phyloP scores from a whole-genome alignment of 2,329 filamentous ascomycete genomes.

The Fusarium metavorans region DNA sequence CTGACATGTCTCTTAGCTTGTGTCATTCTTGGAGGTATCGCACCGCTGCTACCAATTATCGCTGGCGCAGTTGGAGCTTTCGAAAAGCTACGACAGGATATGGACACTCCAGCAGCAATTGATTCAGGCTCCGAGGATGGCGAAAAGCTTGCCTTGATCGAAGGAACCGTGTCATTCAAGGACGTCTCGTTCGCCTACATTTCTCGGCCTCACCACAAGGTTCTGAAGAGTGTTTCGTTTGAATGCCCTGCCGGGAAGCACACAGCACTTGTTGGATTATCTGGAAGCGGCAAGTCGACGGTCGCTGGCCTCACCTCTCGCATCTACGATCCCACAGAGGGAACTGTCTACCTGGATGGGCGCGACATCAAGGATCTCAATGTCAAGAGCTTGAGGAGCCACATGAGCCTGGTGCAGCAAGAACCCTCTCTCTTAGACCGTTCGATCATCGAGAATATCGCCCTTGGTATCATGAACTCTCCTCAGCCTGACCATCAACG shows the following conservation, averaged over 20 bases:
- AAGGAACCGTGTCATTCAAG: constrained; percentile 52
- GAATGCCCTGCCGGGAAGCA: constrained; percentile 60
- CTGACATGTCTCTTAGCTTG: constrained; percentile 56
- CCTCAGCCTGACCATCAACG: constrained; percentile 52
- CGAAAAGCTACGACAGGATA: constrained; percentile 68
- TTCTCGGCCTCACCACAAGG: constrained; percentile 55
- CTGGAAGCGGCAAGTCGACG: constrained; percentile 69
- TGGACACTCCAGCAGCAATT: constrained; percentile 63
- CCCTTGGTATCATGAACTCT: constrained; percentile 61
- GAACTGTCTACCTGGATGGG: constrained; percentile 61
- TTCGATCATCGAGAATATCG: constrained; percentile 64
- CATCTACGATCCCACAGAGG: constrained; percentile 67
- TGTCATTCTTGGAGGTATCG: constrained; percentile 72
- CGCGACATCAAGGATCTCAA: constrained; percentile 62
- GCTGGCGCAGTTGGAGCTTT: constrained; percentile 69
- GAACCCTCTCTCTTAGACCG: constrained; percentile 59
- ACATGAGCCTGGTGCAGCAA: constrained; percentile 60
- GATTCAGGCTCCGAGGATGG: constrained; percentile 54
- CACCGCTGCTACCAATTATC: constrained; percentile 72
- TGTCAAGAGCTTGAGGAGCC: constrained; percentile 56
- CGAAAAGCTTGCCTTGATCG: constrained; percentile 57
- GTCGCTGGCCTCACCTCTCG: constrained; percentile 66
- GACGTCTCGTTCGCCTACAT: constrained; percentile 60
- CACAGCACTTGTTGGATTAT: constrained; percentile 70
- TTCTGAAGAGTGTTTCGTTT: constrained; percentile 60